Evolutionary conservation across 345 rosid genomes (phyloP).

Genomic region (Linum tenue): DNA sequence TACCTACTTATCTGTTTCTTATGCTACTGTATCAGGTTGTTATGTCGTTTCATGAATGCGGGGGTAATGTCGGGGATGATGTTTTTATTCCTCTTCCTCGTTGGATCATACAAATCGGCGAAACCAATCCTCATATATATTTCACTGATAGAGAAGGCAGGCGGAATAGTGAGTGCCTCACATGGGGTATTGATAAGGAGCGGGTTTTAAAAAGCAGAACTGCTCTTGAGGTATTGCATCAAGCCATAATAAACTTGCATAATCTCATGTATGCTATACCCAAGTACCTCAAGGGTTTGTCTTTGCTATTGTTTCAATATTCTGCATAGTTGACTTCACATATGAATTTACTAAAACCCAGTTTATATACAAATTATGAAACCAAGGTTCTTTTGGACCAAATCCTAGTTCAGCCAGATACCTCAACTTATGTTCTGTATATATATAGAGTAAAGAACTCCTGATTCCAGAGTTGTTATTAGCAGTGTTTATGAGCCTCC

Average conservation of each 20-base stretch:
- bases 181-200: conserved; percentile 96
- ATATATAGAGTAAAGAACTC: too few relatives aligned
- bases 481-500: not conserved
- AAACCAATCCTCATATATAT: conserved; percentile 82
- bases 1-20: not conserved
- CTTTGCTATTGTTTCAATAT: not conserved
- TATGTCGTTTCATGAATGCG: conserved; percentile 98
- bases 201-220: conserved; percentile 85
- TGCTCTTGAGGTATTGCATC: conserved; percentile 70
- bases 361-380: too few relatives aligned
- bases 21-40: conserved; percentile 51
- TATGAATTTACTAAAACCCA: too few relatives aligned
- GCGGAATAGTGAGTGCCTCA: conserved; percentile 89
- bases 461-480: not conserved
- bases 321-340: not conserved
- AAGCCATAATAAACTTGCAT: not conserved
- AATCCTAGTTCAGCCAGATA: not conserved
- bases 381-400: not conserved
- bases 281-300: not conserved
- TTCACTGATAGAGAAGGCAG: conserved; percentile 98
- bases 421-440: not conserved
- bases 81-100: conserved; percentile 94
- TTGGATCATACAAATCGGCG: conserved; percentile 95
- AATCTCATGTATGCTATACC: too few relatives aligned
- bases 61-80: conserved; percentile 96